These are phyloP conservation scores for Solidago caesia DNA, from an alignment of 129 eudicot genomes.

Conservation along the genomic window DNA sequence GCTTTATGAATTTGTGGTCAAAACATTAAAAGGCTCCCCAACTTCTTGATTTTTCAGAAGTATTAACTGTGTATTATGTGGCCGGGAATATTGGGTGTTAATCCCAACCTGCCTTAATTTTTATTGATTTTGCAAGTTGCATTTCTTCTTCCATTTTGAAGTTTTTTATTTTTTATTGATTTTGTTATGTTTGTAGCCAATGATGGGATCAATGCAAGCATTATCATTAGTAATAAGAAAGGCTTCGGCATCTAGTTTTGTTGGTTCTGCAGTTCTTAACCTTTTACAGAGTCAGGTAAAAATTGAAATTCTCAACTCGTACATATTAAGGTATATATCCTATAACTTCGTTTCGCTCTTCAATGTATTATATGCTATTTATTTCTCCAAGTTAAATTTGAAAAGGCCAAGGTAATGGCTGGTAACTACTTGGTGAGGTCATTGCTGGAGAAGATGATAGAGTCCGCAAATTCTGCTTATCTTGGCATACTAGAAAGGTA, in stretches of 20 bases:
- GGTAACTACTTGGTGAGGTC: conserved; percentile 96
- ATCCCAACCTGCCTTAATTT: neutral
- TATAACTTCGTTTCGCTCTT: conserved; percentile 4
- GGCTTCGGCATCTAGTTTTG: conserved; percentile 58
- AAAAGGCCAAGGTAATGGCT: conserved; percentile 90
- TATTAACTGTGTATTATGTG: conserved; percentile 1
- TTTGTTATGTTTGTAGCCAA: conserved; percentile 55
- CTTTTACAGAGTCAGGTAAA: conserved; percentile 91
- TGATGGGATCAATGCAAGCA: conserved; percentile 94
- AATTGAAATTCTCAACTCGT: conserved; percentile 3
- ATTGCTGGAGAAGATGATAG: conserved; percentile 89
- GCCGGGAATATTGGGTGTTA: neutral
- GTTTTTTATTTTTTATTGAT: conserved; percentile 2
- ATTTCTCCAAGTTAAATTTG: conserved; percentile 3
- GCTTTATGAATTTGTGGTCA: conserved; percentile 4
- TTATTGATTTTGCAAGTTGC: too few species aligned
- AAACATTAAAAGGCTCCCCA: neutral
- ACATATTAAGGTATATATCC: neutral
- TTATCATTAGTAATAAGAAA: conserved; percentile 68
- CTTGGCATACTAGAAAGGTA: conserved; percentile 97
- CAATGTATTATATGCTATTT: conserved; percentile 7
- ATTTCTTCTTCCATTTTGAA: neutral
- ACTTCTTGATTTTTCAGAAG: neutral
- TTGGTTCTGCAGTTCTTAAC: conserved; percentile 89
- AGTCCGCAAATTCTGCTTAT: conserved; percentile 89